Conservation (phyloP, 2,329 filamentous ascomycete species). For the Calonectria honghensis region DNA sequence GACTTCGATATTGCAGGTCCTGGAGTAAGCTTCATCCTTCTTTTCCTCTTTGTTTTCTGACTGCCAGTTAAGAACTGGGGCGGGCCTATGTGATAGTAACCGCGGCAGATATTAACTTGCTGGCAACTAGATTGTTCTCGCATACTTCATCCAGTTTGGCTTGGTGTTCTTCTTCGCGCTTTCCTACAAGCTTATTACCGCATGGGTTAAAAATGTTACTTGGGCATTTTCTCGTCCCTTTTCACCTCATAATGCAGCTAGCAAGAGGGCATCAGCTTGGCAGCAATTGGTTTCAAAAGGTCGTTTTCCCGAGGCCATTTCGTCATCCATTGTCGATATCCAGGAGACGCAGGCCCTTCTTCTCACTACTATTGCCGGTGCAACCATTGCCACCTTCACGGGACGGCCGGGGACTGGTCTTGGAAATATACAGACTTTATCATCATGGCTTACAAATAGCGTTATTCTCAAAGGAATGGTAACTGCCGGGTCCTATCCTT, state of each 20-base stretch:
- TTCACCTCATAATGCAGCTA: neutral
- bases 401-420: neutral
- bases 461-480: conserved; percentile 18
- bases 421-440: neutral
- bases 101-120: no score
- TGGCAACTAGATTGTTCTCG: neutral
- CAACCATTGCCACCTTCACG: neutral
- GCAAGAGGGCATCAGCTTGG: neutral
- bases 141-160: conserved; percentile 3
- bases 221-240: neutral
- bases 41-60: neutral
- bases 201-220: neutral
- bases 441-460: conserved; percentile 12
- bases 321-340: neutral
- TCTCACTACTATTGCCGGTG: conserved; percentile 5
- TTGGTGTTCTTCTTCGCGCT: conserved; percentile 3
- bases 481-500: neutral
- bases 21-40: neutral
- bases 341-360: conserved; percentile 7
- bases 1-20: conserved; percentile 18
- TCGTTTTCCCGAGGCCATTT: neutral
- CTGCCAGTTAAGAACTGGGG: no score
- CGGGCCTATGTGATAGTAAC: neutral
- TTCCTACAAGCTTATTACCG: neutral
- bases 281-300: neutral